Evolutionary conservation across 768 basidiomycete species (phyloP).

Genomic region (Boletus speciosus): DNA sequence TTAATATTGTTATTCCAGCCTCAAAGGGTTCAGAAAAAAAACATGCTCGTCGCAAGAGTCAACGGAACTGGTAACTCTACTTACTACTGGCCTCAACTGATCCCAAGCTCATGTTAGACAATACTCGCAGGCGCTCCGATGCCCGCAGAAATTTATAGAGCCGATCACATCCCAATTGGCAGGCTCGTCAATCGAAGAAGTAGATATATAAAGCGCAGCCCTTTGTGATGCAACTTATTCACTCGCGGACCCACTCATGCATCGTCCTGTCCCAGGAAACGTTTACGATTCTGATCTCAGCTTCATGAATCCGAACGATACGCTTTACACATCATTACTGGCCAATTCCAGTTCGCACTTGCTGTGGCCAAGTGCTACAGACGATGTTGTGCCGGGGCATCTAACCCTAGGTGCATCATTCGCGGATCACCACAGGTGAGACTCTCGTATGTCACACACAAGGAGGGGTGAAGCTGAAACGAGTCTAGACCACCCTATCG

Average conservation of each 20-base stretch:
- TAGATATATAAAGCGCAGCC: not conserved
- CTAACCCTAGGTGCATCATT: not conserved
- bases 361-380: not conserved
- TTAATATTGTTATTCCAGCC: not conserved
- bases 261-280: not conserved
- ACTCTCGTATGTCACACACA: not conserved
- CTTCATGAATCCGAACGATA: not conserved
- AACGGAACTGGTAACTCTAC: not conserved
- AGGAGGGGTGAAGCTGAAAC: not conserved
- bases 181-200: not conserved
- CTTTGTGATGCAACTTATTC: no score
- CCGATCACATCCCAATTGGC: not conserved
- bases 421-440: not conserved
- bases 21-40: not conserved
- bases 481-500: not conserved
- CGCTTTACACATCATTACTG: rapidly evolving
- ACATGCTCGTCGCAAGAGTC: not conserved
- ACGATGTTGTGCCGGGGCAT: not conserved
- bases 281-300: not conserved
- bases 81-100: not conserved
- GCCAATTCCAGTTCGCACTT: not conserved
- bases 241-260: not conserved
- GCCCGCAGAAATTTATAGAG: not conserved
- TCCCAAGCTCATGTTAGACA: no score
- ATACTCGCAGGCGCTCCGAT: not conserved